A percentile compares a stretch with the other conserved stretches of the same genome.
Conservation (phyloP, 2,329 filamentous ascomycete genomes). For the Lithohypha guttulata region DNA sequence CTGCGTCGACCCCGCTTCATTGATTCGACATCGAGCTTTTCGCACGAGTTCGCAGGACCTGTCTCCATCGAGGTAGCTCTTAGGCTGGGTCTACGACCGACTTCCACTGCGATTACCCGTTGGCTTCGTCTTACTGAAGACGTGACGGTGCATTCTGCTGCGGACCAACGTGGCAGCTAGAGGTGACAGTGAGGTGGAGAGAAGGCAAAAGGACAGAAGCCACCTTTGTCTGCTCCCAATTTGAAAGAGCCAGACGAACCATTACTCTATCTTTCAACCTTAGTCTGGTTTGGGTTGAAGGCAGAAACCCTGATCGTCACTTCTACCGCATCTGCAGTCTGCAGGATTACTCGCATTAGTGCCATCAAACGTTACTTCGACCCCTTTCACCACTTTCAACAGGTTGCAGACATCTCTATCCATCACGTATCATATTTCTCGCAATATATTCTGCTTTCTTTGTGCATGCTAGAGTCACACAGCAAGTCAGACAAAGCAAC, state of each 20-base stretch:
- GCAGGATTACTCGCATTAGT: constrained; percentile 10
- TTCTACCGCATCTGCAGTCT: constrained; percentile 2
- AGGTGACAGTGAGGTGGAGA: background rate
- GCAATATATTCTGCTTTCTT: background rate
- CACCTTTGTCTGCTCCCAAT: constrained; percentile 6
- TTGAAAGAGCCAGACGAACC: background rate
- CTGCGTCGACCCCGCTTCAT: constrained; percentile 7
- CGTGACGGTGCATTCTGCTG: constrained; percentile 5
- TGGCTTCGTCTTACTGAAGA: constrained; percentile 3
- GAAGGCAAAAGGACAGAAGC: background rate
- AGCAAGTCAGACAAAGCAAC: constrained; percentile 8
- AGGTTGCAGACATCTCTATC: too few species aligned
- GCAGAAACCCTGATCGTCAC: constrained; percentile 1
- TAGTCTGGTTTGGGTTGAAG: background rate
- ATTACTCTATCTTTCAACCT: background rate
- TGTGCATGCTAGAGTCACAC: constrained; percentile 2
- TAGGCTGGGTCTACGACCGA: background rate
- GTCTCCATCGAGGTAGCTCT: background rate
- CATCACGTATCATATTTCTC: constrained; percentile 8
- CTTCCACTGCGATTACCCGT: constrained; percentile 6
- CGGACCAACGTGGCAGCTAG: constrained; percentile 10
- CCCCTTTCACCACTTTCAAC: too few species aligned
- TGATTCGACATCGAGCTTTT: background rate
- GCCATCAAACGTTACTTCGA: too few species aligned
- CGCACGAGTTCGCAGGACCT: background rate